These are phyloP conservation scores for Zoysia japonica DNA, from an alignment of 176 grass and related monocot genomes.

Conservation along the genomic window DNA sequence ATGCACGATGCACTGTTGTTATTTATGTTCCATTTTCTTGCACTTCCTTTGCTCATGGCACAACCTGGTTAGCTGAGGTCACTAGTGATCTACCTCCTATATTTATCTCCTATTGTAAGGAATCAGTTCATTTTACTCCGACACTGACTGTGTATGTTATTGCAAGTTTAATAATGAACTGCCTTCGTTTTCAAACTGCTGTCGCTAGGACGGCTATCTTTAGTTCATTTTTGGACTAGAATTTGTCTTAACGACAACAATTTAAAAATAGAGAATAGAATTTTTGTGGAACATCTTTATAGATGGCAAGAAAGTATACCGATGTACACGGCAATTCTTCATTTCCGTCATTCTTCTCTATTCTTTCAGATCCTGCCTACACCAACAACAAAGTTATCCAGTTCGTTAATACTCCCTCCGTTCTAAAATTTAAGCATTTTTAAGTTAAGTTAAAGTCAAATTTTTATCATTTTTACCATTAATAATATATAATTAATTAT, in stretches of 20 bases:
- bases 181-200: too few relatives aligned
- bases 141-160: not conserved
- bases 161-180: not conserved
- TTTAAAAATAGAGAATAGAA: not conserved
- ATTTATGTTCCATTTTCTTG: not conserved
- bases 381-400: not conserved
- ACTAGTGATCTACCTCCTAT: not conserved
- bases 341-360: not conserved
- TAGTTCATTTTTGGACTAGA: too few relatives aligned
- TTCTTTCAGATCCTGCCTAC: not conserved
- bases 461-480: too few relatives aligned
- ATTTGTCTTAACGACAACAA: too few relatives aligned
- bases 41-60: not conserved
- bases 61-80: not conserved
- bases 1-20: not conserved
- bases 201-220: too few relatives aligned
- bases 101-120: not conserved
- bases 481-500: too few relatives aligned
- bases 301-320: not conserved
- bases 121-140: conserved; percentile 12
- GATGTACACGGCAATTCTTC: not conserved
- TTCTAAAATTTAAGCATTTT: too few relatives aligned
- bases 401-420: not conserved
- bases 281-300: not conserved
- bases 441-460: too few relatives aligned